Evolutionary conservation across 2,329 filamentous ascomycete species (phyloP).

Genomic region (Paracoccidioides brasiliensis): DNA sequence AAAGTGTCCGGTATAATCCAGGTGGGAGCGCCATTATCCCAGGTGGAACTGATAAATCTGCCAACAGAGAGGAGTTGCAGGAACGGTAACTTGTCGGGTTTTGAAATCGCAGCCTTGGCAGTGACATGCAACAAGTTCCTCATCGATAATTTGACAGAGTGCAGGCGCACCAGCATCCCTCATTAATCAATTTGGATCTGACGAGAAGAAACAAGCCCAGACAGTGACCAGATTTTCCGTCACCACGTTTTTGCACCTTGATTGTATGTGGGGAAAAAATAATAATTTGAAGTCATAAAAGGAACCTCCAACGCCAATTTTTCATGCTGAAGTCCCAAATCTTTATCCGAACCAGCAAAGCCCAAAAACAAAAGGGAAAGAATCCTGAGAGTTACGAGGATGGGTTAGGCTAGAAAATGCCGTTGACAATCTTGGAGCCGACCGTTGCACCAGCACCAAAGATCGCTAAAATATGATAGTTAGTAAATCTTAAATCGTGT

Average conservation of each 20-base stretch:
- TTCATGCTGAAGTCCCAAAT: conserved; percentile 1
- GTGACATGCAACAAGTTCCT: too few species aligned
- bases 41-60: too few species aligned
- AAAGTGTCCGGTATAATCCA: too few species aligned
- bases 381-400: neutral
- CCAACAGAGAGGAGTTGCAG: too few species aligned
- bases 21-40: neutral
- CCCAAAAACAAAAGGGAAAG: neutral
- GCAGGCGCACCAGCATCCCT: neutral
- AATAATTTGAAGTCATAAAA: neutral
- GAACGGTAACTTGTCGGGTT: too few species aligned
- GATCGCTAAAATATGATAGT: conserved; percentile 51
- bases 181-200: neutral
- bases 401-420: conserved; percentile 54
- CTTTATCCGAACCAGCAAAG: neutral
- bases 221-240: neutral
- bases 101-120: too few species aligned
- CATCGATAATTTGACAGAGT: too few species aligned
- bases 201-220: neutral
- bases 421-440: conserved; percentile 78
- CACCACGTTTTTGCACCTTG: neutral
- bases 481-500: neutral
- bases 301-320: conserved; percentile 2
- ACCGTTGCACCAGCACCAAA: conserved; percentile 89
- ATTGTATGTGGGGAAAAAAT: neutral